Evolutionary conservation across 108 stramenopile species (phyloP), one percentile per base, ranked within the genome.

Genomic region (Pseudonitzschia pungens): DNA sequence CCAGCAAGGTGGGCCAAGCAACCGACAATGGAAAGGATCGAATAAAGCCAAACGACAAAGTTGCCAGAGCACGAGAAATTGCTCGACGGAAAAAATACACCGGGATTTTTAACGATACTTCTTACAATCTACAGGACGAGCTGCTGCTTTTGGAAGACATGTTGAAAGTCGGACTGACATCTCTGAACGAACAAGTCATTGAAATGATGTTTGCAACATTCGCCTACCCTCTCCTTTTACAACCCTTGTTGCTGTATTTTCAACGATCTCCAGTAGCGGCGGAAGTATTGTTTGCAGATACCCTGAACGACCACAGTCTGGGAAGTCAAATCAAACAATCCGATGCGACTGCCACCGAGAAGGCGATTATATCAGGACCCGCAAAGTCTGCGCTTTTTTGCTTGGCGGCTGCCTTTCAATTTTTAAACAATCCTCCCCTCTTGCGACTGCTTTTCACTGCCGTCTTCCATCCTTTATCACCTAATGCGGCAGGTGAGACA

Each of bases 191-290:
- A 69, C 93, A 95, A 73, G 69, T 80, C 12, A 92, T 95, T 71
- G 93, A 95, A 70, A 91, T 95, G 89, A 85, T 95, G 91, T 81
- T 95, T 56, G 91, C 93, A 20, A 95, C 93, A 7, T 90, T 95
- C 76, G 83, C 92, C 5, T 95, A 95, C 84, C 93, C 93, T 6
- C 76, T 95, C 71, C 65, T 92, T 6, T 71, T 95, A 14, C 91
- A 92, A 74, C 94, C 94, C 8, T 79, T 95, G 10, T 71, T 89
- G 22, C 54, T 91, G 32, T 92, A 84, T 68, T 74, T 87, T 28
- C 88, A 88, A 70, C 80, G 89, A 36, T 77, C 73, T 36, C 27
- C 68, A 9, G 63, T 79, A 33, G 55, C 73, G 12, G 73, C 66
- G 26, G 53, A 70, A 48, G 72, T 79, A 16, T 53, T 79, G 56